Percentiles rank a stretch among this genome's conserved stretches.
phyloP scores from a whole-genome alignment of 2,329 filamentous ascomycete genomes.

The Colletotrichum nymphaeae region DNA sequence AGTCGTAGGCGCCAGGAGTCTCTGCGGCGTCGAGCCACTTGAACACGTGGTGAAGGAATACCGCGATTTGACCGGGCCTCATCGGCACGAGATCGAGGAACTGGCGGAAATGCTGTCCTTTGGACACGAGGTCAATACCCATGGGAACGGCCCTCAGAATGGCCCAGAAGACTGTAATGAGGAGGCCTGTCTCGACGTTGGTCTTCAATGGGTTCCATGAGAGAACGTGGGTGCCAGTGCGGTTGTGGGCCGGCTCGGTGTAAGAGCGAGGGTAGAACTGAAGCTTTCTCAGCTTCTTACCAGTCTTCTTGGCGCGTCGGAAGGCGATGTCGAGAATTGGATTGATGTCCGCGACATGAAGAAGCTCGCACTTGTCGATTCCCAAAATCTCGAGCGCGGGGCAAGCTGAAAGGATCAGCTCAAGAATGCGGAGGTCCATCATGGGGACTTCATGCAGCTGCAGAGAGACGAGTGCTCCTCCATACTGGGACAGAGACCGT shows the following conservation, averaged over 20 bases:
- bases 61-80: conserved; percentile 7
- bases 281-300: conserved; percentile 36
- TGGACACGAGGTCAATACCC: conserved; percentile 20
- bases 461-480: conserved; percentile 37
- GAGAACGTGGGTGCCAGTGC: conserved; percentile 22
- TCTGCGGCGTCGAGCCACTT: conserved; percentile 1
- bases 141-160: conserved; percentile 24
- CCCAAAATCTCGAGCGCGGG: conserved; percentile 39
- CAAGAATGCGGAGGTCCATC: conserved; percentile 38
- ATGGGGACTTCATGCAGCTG: conserved; percentile 41
- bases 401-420: conserved; percentile 35
- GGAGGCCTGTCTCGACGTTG: background rate
- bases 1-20: background rate
- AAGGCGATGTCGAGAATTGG: conserved; percentile 37
- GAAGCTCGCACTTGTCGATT: conserved; percentile 44
- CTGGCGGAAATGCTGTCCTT: conserved; percentile 6
- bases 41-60: conserved; percentile 26
- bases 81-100: conserved; percentile 31
- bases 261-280: conserved; percentile 28
- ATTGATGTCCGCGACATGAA: conserved; percentile 40
- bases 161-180: conserved; percentile 23
- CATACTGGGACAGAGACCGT: conserved; percentile 21
- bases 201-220: conserved; percentile 15
- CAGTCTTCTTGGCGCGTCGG: conserved; percentile 30
- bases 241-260: background rate